Conservation (phyloP, 2,329 filamentous ascomycete species). For the Xylaria multiplex region DNA sequence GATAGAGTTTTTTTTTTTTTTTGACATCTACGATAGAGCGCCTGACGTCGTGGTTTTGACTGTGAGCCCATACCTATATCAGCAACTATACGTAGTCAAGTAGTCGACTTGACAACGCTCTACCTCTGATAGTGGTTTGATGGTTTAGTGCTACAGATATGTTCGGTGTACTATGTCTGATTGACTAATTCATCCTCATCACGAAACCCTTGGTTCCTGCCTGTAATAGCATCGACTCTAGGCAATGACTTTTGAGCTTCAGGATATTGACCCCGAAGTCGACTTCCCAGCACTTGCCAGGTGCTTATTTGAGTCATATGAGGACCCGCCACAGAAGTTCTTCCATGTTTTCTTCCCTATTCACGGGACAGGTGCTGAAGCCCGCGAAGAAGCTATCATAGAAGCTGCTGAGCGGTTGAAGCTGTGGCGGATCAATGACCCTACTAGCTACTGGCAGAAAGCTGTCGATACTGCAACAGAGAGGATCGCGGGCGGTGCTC, state of each 20-base stretch:
- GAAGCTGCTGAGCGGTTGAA: slow-evolving; percentile 34
- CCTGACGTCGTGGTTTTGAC: neutral
- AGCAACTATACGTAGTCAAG: neutral
- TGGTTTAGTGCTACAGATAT: neutral
- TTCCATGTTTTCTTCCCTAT: slow-evolving; percentile 45
- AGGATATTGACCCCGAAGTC: slow-evolving; percentile 32
- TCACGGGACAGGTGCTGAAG: slow-evolving; percentile 34
- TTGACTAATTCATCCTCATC: neutral
- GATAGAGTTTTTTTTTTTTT: neutral
- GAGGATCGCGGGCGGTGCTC: slow-evolving; percentile 15
- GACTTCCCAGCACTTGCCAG: slow-evolving; percentile 44
- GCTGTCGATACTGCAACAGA: slow-evolving; percentile 5
- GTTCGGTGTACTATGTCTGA: neutral
- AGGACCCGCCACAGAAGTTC: slow-evolving; percentile 44
- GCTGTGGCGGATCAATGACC: slow-evolving; percentile 18
- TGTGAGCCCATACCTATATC: neutral
- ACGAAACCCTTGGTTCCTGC: neutral
- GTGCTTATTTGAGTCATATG: slow-evolving; percentile 43
- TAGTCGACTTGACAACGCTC: neutral
- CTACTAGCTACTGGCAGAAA: slow-evolving; percentile 17
- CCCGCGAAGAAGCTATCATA: slow-evolving; percentile 41
- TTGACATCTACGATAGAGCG: neutral
- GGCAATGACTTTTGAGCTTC: slow-evolving; percentile 29
- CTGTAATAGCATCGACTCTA: neutral
- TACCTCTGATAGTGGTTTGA: neutral